These are phyloP conservation scores for Anthracocystis walkeri DNA, from an alignment of 1,284 basidiomycete genomes.

Conservation along the genomic window DNA sequence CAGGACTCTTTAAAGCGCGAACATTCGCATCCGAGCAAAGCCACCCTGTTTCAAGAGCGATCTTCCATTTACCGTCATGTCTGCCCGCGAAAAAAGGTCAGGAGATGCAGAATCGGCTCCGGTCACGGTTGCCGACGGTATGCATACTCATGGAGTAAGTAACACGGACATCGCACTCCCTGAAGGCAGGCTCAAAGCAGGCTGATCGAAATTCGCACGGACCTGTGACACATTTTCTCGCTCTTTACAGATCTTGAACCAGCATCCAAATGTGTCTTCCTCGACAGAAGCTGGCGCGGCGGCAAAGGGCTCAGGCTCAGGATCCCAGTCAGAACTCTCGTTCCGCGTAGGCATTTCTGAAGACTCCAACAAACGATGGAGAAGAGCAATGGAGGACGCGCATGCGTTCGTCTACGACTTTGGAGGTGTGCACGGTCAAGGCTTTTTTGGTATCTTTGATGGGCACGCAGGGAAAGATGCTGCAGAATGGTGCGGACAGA, in stretches of 20 bases:
- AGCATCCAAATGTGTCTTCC: slow-evolving; percentile 28
- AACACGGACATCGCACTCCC: background rate
- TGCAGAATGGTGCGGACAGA: slow-evolving; percentile 96
- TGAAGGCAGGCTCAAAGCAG: background rate
- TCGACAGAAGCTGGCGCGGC: slow-evolving; percentile 5
- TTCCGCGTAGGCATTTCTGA: slow-evolving; percentile 87
- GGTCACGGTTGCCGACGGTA: slow-evolving; percentile 31
- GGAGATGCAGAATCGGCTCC: slow-evolving; percentile 43
- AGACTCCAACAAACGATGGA: slow-evolving; percentile 83
- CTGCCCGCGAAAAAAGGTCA: slow-evolving; percentile 34
- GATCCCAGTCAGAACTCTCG: slow-evolving; percentile 14
- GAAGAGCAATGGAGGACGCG: slow-evolving; percentile 96
- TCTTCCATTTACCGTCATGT: slow-evolving; percentile 12
- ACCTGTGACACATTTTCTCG: background rate
- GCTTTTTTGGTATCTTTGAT: slow-evolving; percentile 97
- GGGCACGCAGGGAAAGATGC: slow-evolving; percentile 98
- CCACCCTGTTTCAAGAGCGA: background rate
- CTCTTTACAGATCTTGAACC: slow-evolving; percentile 36
- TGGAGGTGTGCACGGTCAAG: slow-evolving; percentile 88
- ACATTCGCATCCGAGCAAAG: background rate
- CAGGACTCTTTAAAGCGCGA: background rate
- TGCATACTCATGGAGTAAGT: slow-evolving; percentile 42
- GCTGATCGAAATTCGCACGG: background rate
- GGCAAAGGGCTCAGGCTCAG: slow-evolving; percentile 8
- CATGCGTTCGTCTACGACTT: slow-evolving; percentile 96